Base-by-base conservation (phyloP, 306 rosid genomes). In the Urtica urens region DNA sequence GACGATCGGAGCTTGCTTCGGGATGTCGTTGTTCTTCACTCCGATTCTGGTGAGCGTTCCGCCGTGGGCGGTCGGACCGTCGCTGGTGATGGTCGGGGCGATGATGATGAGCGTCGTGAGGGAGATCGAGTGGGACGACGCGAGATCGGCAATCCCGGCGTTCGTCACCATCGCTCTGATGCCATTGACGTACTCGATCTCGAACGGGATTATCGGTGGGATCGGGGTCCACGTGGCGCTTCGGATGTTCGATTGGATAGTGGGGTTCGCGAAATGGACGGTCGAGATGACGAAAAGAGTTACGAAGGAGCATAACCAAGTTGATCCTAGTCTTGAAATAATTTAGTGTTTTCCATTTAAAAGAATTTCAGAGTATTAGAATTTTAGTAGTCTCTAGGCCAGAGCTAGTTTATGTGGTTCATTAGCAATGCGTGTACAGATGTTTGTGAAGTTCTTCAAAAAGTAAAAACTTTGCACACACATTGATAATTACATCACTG, bases 21-120 rank as follows among this genome's bases (percentile, higher is more conserved):
- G 79, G 11, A 0, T 73, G 33, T 81, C 99, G 1, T 15, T 85
- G 73, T 85, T 90, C 33, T 81, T 90, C 51, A 67, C 80, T 31
- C 99, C 99, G 5, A 13, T 90, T 1, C 29, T 90, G 23, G 50
- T 94, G 0, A 85, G 95, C 51, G 95, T 90, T 47, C 99, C 99
- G 39, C 81, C 95, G 11, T 90, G 99, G 96, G 99, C 99, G 1
- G 64, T 79, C 10, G 99, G 99, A 8, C 93, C 99, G 34, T 85
- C 99, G 17, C 58, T 90, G 2, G 82, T 90, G 22, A 53, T 90
- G 77, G 99, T 90, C 38, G 96, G 99, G n/a, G 94, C 75, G 55
- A 85, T 85, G 92, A 90, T 77, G 99, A 85, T 85, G 92, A 85
- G 72, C 69, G 93, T 73, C 55, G 94, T 82, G 66, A 82, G 69